These are phyloP conservation scores for Smithsoniella earleae DNA, from an alignment of 163 green algal genomes.

Conservation along the genomic window DNA sequence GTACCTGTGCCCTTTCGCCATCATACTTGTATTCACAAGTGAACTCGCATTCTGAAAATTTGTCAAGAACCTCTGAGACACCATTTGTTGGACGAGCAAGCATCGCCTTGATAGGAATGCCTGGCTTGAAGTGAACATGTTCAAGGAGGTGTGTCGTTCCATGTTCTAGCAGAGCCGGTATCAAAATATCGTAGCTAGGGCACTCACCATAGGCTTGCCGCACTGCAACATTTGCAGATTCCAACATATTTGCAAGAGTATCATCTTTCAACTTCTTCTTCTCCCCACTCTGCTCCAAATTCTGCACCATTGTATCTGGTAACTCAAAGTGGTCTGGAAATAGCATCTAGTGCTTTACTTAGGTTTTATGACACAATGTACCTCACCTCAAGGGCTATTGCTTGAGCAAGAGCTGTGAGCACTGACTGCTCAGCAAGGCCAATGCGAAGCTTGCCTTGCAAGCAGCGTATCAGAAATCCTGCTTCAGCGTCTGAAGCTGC, in stretches of 20 bases:
- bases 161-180: conserved; percentile 72
- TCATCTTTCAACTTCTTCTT: not conserved
- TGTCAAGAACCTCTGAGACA: conserved; percentile 56
- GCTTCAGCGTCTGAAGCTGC: conserved; percentile 33
- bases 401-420: conserved; percentile 76
- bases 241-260: conserved; percentile 61
- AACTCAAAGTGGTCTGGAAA: too few relatives aligned
- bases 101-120: conserved; percentile 85
- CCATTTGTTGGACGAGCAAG: conserved; percentile 78
- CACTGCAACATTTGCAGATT: conserved; percentile 57
- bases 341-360: too few relatives aligned
- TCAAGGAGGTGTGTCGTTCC: conserved; percentile 43
- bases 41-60: conserved; percentile 74
- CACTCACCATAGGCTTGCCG: conserved; percentile 85
- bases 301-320: too few relatives aligned
- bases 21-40: conserved; percentile 99
- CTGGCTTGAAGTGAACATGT: conserved; percentile 74
- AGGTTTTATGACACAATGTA: too few relatives aligned
- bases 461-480: conserved; percentile 10
- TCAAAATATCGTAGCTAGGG: conserved; percentile 76
- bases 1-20: conserved; percentile 81
- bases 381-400: conserved; percentile 37
- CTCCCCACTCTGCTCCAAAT: too few relatives aligned
- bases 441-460: conserved; percentile 91
- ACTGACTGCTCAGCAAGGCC: conserved; percentile 90